Evolutionary conservation across 1,284 basidiomycete genomes (phyloP), one percentile per base, ranked within the genome.

Genomic region (Rhodofomes roseus): DNA sequence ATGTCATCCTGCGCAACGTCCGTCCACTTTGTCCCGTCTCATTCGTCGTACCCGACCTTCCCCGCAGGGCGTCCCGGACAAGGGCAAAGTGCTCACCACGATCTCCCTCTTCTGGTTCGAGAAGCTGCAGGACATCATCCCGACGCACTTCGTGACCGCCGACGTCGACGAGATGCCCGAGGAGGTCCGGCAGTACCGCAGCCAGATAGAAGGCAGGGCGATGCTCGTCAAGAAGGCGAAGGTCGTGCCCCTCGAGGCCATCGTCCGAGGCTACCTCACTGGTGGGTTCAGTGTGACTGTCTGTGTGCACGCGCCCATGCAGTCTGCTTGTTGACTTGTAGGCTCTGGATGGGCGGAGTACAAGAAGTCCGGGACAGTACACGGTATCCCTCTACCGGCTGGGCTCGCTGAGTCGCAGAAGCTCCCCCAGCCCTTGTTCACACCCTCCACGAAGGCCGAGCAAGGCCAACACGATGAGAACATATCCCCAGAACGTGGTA

Each of bases 341-440:
- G 95, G 95, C 48, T 98, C 95, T 25, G 97, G 92, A 7, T 99
- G 95, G 95, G 77, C 84, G 1, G 97, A 99, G 74, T 99, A 99
- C 79, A 88, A 93, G 75, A 89, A 87, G 73, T 81, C 79, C 1
- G 89, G 92, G 44, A 98, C 95, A 0, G 90, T 97, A 14, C 96
- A 99, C 69, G 92, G 92, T 4, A 93, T 97, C 51, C 71, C 78
- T 18, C 79, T 98, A 56, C 88, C 90, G 0, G 73, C 81, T 2
- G 93, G 90, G 7, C 78, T 98, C 27, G 78, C 89, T n/a, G 96
- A 99, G 78, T 93, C 90, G 7, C 81, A 92, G 65, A 89, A 90
- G 69, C 78, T 98, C 29, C 84, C 89, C 7, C 79, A 89, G 66
- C 93, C 96, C 0, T 76, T 98, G 50, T 97, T 99, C 72, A 99